Evolutionary conservation across 805 yeast species (phyloP).

Genomic region (Kodamaea lidongshanica): DNA sequence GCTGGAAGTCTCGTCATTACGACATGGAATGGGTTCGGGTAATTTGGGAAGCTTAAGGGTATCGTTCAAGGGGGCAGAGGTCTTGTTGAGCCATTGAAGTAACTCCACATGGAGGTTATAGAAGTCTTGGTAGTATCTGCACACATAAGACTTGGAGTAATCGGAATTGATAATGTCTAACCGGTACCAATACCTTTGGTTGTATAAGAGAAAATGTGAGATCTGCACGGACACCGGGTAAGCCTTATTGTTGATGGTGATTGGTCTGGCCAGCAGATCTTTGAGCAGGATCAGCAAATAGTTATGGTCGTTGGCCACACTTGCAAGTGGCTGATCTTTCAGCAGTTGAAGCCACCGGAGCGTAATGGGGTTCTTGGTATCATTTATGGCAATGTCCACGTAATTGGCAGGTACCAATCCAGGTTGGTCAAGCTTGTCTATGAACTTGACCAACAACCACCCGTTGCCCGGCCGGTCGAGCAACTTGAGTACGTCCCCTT

Average conservation of each 20-base stretch:
- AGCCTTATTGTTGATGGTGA: constrained; percentile 25
- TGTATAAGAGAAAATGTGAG: constrained; percentile 32
- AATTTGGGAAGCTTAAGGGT: constrained; percentile 29
- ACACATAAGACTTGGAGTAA: constrained; percentile 33
- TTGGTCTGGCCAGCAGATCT: constrained; percentile 15
- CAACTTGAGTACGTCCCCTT: constrained; percentile 49
- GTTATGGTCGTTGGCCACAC: constrained; percentile 13
- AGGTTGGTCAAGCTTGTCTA: constrained; percentile 38
- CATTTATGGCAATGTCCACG: constrained; percentile 42
- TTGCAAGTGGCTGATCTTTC: constrained; percentile 8
- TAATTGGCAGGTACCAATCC: constrained; percentile 51
- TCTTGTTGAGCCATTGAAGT: constrained; percentile 15
- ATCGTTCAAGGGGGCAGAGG: constrained; percentile 5
- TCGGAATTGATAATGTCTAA: constrained; percentile 35
- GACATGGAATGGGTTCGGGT: constrained; percentile 43
- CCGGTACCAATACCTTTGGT: constrained; percentile 48
- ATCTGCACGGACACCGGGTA: constrained; percentile 33
- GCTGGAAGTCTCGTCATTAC: constrained; percentile 14
- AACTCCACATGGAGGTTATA: constrained; percentile 39
- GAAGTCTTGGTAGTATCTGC: constrained; percentile 48
- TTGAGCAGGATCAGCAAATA: constrained; percentile 26
- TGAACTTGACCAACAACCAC: constrained; percentile 52
- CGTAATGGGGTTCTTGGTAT: constrained; percentile 32
- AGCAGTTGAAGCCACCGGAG: constrained; percentile 27
- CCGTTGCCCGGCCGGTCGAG: constrained; percentile 45